phyloP scores from a whole-genome alignment of 306 rosid genomes.

The Fagus crenata region DNA sequence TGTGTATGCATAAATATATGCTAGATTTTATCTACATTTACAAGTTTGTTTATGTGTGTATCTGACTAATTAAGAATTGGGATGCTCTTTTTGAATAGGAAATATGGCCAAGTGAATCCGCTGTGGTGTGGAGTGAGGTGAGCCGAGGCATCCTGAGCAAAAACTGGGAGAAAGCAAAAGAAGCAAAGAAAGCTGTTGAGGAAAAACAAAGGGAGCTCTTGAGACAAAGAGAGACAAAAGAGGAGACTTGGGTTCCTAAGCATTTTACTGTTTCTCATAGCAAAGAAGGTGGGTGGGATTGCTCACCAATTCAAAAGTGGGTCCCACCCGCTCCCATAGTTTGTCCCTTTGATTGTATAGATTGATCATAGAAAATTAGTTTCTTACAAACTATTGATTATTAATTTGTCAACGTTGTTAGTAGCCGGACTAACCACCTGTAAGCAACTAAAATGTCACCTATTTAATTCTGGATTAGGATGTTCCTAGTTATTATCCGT shows the following conservation, averaged over 20 bases:
- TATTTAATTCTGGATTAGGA: not conserved
- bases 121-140: constrained; percentile 63
- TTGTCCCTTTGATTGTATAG: constrained; percentile 26
- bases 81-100: constrained; percentile 39
- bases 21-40: not conserved
- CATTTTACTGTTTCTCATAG: constrained; percentile 59
- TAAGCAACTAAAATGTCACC: not conserved
- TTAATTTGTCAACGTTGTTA: constrained; percentile 11
- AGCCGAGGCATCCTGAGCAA: constrained; percentile 59
- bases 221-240: constrained; percentile 56
- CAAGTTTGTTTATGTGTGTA: not conserved
- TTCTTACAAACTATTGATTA: constrained; percentile 8
- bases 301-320: constrained; percentile 55
- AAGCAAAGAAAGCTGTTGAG: constrained; percentile 69
- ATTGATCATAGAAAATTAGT: not conserved
- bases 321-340: constrained; percentile 69
- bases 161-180: constrained; percentile 85
- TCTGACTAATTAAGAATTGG: constrained; percentile 4
- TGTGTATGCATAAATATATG: not conserved
- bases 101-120: constrained; percentile 76
- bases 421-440: constrained; percentile 13
- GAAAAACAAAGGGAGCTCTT: constrained; percentile 62
- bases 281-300: constrained; percentile 76
- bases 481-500: too few relatives aligned
- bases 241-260: constrained; percentile 73